Percentiles rank a stretch among this genome's conserved stretches.
These are phyloP conservation scores for Funneliformis caledonium DNA, from an alignment of 371 early-diverging fungal species.

Conservation along the genomic window DNA sequence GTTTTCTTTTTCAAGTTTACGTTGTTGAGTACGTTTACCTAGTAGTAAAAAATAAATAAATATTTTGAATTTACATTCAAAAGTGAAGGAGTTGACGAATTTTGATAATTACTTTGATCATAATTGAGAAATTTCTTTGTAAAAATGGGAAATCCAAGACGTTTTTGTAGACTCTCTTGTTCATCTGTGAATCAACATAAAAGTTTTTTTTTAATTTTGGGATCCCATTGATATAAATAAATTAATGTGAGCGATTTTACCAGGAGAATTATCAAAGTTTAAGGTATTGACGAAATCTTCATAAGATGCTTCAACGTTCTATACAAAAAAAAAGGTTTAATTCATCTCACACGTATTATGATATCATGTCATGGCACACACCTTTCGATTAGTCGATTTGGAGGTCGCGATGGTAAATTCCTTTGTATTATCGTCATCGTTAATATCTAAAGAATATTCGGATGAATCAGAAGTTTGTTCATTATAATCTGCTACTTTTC, in stretches of 20 bases:
- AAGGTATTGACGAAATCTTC: neutral
- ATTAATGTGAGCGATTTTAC: neutral
- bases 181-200: conserved; percentile 9
- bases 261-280: neutral
- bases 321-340: neutral
- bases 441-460: neutral
- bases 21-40: neutral
- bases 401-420: neutral
- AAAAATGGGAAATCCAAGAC: conserved; percentile 19
- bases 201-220: neutral
- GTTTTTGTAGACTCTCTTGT: conserved; percentile 17
- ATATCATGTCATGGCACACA: neutral
- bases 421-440: neutral
- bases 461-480: conserved; percentile 24
- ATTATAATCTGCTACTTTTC: conserved; percentile 26
- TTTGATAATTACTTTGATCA: conserved; percentile 9
- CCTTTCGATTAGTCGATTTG: neutral
- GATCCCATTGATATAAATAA: neutral
- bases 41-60: conserved; percentile 11
- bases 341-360: neutral
- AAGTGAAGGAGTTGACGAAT: neutral
- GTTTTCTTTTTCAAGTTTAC: conserved; percentile 13
- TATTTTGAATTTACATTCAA: neutral
- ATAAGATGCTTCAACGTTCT: neutral
- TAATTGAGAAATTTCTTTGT: conserved; percentile 27